Conservation (phyloP, 805 yeast species). For the Komagataella mondaviorum region DNA sequence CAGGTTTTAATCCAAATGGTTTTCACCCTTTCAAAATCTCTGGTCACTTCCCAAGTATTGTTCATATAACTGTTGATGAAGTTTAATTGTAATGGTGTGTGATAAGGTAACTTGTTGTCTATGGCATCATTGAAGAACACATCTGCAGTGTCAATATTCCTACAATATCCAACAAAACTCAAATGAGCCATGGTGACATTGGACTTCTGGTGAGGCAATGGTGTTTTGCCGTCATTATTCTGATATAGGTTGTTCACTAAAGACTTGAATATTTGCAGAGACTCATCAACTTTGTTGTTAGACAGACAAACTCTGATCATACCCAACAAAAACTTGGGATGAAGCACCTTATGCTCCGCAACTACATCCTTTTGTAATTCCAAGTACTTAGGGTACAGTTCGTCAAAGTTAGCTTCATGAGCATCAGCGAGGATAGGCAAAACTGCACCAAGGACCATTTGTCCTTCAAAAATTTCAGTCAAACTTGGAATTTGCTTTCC, state of each 20-base stretch:
- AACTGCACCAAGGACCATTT: conserved; percentile 54
- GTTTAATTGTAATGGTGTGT: conserved; percentile 59
- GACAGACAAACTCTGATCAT: conserved; percentile 63
- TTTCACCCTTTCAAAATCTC: conserved; percentile 43
- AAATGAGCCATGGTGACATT: conserved; percentile 64
- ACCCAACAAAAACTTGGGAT: conserved; percentile 45
- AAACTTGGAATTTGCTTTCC: conserved; percentile 32
- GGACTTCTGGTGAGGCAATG: conserved; percentile 19
- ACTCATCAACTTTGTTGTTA: conserved; percentile 52
- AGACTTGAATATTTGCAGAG: conserved; percentile 48
- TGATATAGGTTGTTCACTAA: conserved; percentile 37
- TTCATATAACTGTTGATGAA: conserved; percentile 50
- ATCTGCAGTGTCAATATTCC: conserved; percentile 57
- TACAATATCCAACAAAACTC: conserved; percentile 65
- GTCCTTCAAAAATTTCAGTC: conserved; percentile 37
- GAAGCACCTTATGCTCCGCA: conserved; percentile 15
- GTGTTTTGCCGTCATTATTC: conserved; percentile 9
- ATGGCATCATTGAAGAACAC: conserved; percentile 66
- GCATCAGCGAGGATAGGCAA: conserved; percentile 53
- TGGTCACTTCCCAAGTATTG: conserved; percentile 44
- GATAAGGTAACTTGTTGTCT: conserved; percentile 57
- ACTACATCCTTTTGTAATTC: conserved; percentile 14
- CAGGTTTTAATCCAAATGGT: conserved; percentile 53
- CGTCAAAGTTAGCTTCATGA: conserved; percentile 47
- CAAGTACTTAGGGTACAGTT: conserved; percentile 42